phyloP scores from a whole-genome alignment of 2,329 filamentous ascomycete genomes.

The Phialemonium atrogriseum region DNA sequence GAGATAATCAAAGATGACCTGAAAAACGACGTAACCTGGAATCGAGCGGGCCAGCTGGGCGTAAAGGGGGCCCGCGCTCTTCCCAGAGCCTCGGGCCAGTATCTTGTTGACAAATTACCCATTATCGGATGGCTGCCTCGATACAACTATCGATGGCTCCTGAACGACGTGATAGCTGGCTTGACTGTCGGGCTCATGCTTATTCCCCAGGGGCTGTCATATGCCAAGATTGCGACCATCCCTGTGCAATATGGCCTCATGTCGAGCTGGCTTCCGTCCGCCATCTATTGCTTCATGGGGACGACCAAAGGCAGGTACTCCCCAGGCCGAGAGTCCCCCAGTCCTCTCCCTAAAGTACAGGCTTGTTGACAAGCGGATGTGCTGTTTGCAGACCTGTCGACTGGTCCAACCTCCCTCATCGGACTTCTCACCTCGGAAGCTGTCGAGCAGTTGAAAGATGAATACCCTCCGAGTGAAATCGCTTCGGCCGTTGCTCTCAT shows the following conservation, averaged over 20 bases:
- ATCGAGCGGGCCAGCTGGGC: constrained; percentile 21
- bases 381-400: constrained; percentile 43
- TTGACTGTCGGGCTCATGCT: constrained; percentile 52
- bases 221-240: constrained; percentile 54
- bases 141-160: constrained; percentile 52
- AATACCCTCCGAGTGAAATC: constrained; percentile 46
- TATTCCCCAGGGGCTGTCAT: constrained; percentile 54
- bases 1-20: constrained; percentile 20
- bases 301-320: constrained; percentile 46
- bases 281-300: constrained; percentile 51
- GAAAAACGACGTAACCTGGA: constrained; percentile 28
- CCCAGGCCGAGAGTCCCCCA: no score
- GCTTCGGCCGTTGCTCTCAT: constrained; percentile 55
- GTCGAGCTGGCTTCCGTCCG: constrained; percentile 50
- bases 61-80: constrained; percentile 24
- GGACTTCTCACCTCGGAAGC: constrained; percentile 56
- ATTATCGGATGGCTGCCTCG: constrained; percentile 55
- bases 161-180: constrained; percentile 54
- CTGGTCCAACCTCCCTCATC: constrained; percentile 56
- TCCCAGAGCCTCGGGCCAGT: constrained; percentile 44
- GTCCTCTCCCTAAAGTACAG: no score
- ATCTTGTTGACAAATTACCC: constrained; percentile 52
- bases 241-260: constrained; percentile 53
- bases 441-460: constrained; percentile 40
- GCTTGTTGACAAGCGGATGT: constrained; percentile 5